Base-by-base conservation (phyloP, 192 early-diverging fungal species). In the Umbelopsis vinacea region DNA sequence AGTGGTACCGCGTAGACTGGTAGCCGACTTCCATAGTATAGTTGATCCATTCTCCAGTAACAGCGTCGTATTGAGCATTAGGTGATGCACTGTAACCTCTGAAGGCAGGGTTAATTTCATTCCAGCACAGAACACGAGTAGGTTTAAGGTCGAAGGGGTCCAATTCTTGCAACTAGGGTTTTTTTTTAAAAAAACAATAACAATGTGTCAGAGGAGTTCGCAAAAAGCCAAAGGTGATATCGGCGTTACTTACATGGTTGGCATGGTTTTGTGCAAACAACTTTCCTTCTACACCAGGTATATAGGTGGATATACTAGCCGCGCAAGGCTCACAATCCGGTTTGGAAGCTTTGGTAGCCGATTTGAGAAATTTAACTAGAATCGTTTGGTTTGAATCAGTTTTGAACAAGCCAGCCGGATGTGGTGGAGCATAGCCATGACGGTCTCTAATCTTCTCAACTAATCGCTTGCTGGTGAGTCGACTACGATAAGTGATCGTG, bases 41-140 rank as follows among this genome's bases (percentile, higher is more conserved):
- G 23, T 90, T 88, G 72, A 94, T 89, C 73, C 89, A 86, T 76
- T 94, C 91, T 50, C 91, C 87, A 15, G 91, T 92, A 40, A 79
- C 68, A 8, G 84, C 60, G 76, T 94, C 93, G 70, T 83, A 89
- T 70, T 91, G 88, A 38, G 87, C 82, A 72, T 94, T 91, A 37
- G 93, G 89, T 35, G 87, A 85, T 23, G 89, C 83, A 48, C 86
- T 83, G 54, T 83, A 79, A 8, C 92, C 92, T 71, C 81, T 85
- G 70, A 93, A 90, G 21, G 76, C 75, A 12, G 84, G 71, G 76
- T 93, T 92, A 66, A 92, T 77, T 40, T 87, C 85, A 37, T 86
- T 80, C 78, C 86, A 86, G 24, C 88, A 86, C 22, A 87, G 79
- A 15, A 88, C 78, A n/a, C 86, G 82, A 19, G 79, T 73, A 22